Evolutionary conservation across 371 early-diverging fungal species (phyloP).

Genomic region (Mortierella sp.): DNA sequence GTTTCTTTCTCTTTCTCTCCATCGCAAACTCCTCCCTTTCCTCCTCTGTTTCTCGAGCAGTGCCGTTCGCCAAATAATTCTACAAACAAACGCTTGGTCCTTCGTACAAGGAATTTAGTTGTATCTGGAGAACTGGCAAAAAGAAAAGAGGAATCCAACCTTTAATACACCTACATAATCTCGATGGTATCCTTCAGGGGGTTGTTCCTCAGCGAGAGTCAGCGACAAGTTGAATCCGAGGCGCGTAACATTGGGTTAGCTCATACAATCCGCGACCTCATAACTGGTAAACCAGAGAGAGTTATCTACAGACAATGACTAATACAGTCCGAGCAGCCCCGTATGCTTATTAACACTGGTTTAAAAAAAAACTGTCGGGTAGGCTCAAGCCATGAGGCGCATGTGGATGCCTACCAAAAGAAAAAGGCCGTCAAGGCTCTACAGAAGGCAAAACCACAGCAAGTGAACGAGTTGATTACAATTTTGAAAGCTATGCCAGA

Average conservation of each 20-base stretch:
- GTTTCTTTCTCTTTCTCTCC: not conserved
- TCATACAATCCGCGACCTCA: constrained; percentile 54
- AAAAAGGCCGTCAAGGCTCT: constrained; percentile 55
- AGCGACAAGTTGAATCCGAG: constrained; percentile 48
- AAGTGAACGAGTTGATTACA: constrained; percentile 48
- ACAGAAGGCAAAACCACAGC: constrained; percentile 39
- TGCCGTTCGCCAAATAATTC: no score
- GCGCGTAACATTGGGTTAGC: constrained; percentile 48
- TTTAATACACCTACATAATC: not conserved
- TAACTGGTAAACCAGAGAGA: constrained; percentile 31
- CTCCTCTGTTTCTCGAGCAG: no score
- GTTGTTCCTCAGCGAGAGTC: constrained; percentile 35
- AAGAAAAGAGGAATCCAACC: no score
- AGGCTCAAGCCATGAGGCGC: constrained; percentile 47
- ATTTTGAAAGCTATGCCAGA: constrained; percentile 60
- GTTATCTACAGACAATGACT: no score
- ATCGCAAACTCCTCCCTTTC: no score
- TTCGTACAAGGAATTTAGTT: no score
- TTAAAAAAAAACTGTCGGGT: not conserved
- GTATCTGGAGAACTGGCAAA: no score
- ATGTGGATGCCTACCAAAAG: constrained; percentile 44
- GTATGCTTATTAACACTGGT: not conserved
- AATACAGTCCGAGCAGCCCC: no score
- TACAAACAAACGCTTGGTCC: no score
- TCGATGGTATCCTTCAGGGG: constrained; percentile 26